phyloP scores from a whole-genome alignment of 1,284 basidiomycete species.

The Rhodotorula sp. region DNA sequence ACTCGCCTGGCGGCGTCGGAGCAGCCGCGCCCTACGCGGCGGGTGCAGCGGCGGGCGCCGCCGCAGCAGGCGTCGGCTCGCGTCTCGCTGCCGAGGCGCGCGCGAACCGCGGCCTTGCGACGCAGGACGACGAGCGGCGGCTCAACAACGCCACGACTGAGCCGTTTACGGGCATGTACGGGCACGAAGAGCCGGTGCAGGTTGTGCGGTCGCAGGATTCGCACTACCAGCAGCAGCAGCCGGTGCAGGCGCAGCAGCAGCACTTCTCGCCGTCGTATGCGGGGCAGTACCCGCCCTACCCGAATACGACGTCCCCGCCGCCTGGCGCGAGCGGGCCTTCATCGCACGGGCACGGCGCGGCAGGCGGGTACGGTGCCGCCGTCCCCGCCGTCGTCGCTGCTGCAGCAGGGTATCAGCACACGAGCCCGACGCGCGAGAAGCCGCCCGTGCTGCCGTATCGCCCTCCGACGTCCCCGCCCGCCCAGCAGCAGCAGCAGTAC shows the following conservation, averaged over 20 bases:
- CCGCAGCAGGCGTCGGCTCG: constrained; percentile 8
- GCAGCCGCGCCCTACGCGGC: not conserved
- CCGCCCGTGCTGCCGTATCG: not conserved
- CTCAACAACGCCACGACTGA: not conserved
- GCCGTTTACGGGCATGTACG: constrained; percentile 21
- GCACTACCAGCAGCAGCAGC: not conserved
- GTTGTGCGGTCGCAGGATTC: not conserved
- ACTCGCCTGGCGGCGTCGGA: too few species aligned
- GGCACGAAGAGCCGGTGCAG: not conserved
- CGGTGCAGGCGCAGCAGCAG: too few species aligned
- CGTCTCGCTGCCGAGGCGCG: constrained; percentile 24
- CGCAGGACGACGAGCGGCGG: constrained; percentile 1
- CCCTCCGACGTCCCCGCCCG: not conserved
- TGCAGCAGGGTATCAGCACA: not conserved
- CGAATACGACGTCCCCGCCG: not conserved
- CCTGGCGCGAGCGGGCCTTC: too few species aligned
- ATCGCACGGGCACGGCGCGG: not conserved
- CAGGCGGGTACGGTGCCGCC: constrained; percentile 6
- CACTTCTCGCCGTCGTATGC: not conserved
- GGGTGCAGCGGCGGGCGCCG: not conserved
- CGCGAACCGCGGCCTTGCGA: constrained; percentile 14
- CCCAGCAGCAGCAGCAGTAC: constrained; percentile 15
- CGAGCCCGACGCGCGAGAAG: not conserved
- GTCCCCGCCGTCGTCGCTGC: constrained; percentile 7
- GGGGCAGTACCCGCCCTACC: not conserved